Evolutionary conservation across 371 early-diverging fungal genomes (phyloP), one percentile per base, ranked within the genome.

Genomic region (Zychaea mexicana): DNA sequence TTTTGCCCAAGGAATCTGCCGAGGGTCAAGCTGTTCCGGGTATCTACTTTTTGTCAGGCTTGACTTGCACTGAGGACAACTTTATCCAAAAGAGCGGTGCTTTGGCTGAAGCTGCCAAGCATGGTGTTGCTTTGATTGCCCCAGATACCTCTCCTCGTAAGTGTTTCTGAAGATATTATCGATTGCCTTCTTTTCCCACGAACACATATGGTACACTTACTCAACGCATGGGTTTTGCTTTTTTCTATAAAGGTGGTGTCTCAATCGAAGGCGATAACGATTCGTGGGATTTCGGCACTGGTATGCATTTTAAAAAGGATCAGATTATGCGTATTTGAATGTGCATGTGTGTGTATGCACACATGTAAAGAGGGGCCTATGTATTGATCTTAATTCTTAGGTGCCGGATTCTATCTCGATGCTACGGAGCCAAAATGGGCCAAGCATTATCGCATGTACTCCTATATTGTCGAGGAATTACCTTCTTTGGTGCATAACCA

Each of bases 121-220:
- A 87, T 46, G 88, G 88, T 24, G 53, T 95, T 28, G 91, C 90
- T 12, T 71, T 96, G 9, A 81, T 95, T 54, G 88, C 87, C 31
- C 95, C 96, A 12, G 95, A 96, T 73, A 94, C 93, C n/a, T 90
- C 91, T 46, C 95, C 96, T 30, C 86, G 94, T 88, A 49, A 42
- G 42, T 42, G 3, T 5, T 42, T 42, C n/a, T 42, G 42, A 15
- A 42, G 15, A 15, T 42, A 12, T 42, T 42, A n/a, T n/a, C n/a
- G n/a, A n/a, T n/a, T n/a, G n/a, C n/a, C n/a, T n/a, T n/a, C n/a
- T n/a, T n/a, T n/a, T n/a, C n/a, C n/a, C n/a, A n/a, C n/a, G n/a
- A n/a, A n/a, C n/a, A n/a, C n/a, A n/a, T n/a, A n/a, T n/a, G 9
- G 38, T 36, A 36, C 38, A 36, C 38, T 7, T 49, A 8, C 32